Evolutionary conservation across 192 early-diverging fungal species (phyloP), one percentile per base, ranked within the genome.

Genomic region (Backusella mclennaniae): DNA sequence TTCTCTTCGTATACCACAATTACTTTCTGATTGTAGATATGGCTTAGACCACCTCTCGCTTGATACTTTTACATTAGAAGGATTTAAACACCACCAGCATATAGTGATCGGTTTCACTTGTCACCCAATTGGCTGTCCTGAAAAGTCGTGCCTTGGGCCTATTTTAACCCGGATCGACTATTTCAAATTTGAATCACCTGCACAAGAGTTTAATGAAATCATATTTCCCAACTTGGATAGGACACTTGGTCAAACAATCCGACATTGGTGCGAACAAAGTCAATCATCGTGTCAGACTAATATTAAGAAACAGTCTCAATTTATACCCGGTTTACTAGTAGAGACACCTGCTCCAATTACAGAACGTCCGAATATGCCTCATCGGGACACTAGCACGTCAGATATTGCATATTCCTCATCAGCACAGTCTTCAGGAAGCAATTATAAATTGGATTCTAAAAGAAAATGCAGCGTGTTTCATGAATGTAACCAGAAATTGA

Each of bases 401-500:
- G 56, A 63, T 29, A n/a, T 63, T 29, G 4, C 56, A 26, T 9
- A 63, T 63, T 63, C n/a, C 6, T 49, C 19, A n/a, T 49, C 46
- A 6, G 46, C 46, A n/a, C 46, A 49, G 12, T 11, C 23, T 23
- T 63, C 56, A 63, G 56, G 21, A 63, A 12, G 1, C 12, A 63
- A 63, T 29, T 14, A 63, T 29, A 63, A 29, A 29, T 1, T 23
- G 56, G 23, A 63, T 29, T 63, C 56, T 11, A 66, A 67, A 29
- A 39, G 36, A 17, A 33, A 70, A 6, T 36, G 42, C 38, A 33
- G 53, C 17, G 8, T 69, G 14, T 52, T 66, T 5, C 41, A 79
- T 4, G 42, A 44, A 17, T 91, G 90, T 53, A 84, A 77, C 2
- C 83, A 88, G 42, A 80, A 76, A 23, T 73, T 86, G 23, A 56